Percentiles rank a stretch among this genome's conserved stretches.
Conservation (phyloP, 2,329 filamentous ascomycete species). For the Purpureocillium takamizusanense region DNA sequence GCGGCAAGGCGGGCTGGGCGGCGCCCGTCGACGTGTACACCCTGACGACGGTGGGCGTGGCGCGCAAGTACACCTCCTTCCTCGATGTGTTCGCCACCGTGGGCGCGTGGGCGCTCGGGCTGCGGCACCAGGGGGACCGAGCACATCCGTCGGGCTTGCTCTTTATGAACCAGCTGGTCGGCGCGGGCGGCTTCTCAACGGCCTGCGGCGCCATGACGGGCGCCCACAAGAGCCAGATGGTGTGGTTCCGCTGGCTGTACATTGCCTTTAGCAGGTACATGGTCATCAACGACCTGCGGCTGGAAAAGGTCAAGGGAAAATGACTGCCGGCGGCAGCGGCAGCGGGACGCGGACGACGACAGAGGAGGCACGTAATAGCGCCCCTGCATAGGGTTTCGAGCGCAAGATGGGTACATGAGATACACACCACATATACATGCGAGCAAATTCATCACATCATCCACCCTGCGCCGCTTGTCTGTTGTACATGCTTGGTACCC, state of each 20-base stretch:
- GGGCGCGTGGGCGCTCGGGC: constrained; percentile 38
- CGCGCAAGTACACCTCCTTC: constrained; percentile 74
- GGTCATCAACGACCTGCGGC: constrained; percentile 79
- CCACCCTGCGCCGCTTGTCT: too few species aligned
- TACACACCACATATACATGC: too few species aligned
- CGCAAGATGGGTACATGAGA: too few species aligned
- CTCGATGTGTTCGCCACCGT: constrained; percentile 70
- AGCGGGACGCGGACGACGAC: neutral
- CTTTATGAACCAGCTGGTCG: constrained; percentile 62
- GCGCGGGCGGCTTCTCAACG: constrained; percentile 38
- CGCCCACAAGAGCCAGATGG: constrained; percentile 93
- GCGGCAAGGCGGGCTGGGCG: constrained; percentile 53
- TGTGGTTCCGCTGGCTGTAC: constrained; percentile 97
- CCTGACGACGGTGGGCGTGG: constrained; percentile 60
- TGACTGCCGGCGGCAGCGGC: constrained; percentile 3
- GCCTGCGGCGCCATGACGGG: constrained; percentile 82
- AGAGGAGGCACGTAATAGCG: too few species aligned
- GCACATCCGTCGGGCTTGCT: constrained; percentile 50
- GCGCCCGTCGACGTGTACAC: constrained; percentile 81
- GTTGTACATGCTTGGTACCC: too few species aligned
- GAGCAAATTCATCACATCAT: too few species aligned
- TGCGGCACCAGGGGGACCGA: constrained; percentile 19
- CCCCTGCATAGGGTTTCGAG: too few species aligned
- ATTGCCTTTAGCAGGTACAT: constrained; percentile 88
- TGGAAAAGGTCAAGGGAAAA: constrained; percentile 29